Conservation (phyloP, 208 protist species). For the Leishmania guyanensis region DNA sequence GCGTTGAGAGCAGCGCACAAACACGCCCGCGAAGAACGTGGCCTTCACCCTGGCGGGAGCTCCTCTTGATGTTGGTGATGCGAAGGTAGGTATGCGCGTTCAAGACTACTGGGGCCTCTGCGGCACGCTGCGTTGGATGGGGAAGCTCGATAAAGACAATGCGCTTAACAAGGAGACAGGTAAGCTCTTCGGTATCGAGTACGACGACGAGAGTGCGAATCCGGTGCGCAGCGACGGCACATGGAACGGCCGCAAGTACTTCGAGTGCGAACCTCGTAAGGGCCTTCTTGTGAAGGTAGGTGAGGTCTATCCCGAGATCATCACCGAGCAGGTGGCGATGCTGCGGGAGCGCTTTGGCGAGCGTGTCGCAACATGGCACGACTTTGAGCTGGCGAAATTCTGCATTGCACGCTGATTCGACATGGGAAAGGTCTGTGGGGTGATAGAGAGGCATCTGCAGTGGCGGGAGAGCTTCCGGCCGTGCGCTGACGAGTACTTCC, state of each 20-base stretch:
- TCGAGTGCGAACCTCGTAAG: slow-evolving; percentile 47
- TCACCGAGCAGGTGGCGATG: slow-evolving; percentile 36
- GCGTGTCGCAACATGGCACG: slow-evolving; percentile 64
- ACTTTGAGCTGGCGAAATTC: slow-evolving; percentile 88
- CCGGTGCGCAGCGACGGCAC: slow-evolving; percentile 55
- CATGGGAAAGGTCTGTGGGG: slow-evolving; percentile 71
- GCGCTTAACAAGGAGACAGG: slow-evolving; percentile 51
- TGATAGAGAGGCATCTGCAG: slow-evolving; percentile 79
- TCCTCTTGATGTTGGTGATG: slow-evolving; percentile 28
- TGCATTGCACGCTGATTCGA: slow-evolving; percentile 80
- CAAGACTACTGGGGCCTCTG: slow-evolving; percentile 74
- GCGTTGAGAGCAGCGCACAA: background rate
- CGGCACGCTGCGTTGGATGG: slow-evolving; percentile 66
- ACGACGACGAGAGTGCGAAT: slow-evolving; percentile 62
- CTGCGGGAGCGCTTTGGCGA: slow-evolving; percentile 67
- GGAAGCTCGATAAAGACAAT: slow-evolving; percentile 57
- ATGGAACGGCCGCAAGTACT: slow-evolving; percentile 57
- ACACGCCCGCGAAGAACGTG: background rate
- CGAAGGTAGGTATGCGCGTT: slow-evolving; percentile 70
- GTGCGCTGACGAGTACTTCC: slow-evolving; percentile 76
- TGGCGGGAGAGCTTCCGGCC: slow-evolving; percentile 69
- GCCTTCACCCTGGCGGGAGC: slow-evolving; percentile 8
- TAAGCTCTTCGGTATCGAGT: slow-evolving; percentile 65
- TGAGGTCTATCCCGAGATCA: slow-evolving; percentile 67
- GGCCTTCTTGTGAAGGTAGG: slow-evolving; percentile 49